Conservation (phyloP, 805 yeast genomes). For the Spathaspora arborariae region DNA sequence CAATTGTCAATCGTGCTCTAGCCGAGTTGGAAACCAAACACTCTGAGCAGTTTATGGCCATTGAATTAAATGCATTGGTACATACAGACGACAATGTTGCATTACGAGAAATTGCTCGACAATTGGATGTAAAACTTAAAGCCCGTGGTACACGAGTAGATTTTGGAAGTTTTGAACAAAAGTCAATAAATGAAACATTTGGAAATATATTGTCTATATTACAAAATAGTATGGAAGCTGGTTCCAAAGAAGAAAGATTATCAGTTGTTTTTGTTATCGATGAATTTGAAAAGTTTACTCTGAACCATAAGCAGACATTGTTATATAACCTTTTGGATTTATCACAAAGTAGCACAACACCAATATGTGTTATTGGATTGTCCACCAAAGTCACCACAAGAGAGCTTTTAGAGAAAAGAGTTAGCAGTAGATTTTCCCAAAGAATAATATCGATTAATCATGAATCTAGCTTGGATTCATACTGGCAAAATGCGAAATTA, state of each 20-base stretch:
- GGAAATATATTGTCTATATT: slow-evolving; percentile 51
- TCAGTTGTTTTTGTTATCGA: slow-evolving; percentile 79
- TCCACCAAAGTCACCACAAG: slow-evolving; percentile 72
- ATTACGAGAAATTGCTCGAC: slow-evolving; percentile 80
- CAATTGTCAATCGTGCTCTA: slow-evolving; percentile 57
- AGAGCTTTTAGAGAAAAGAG: slow-evolving; percentile 87
- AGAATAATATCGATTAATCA: slow-evolving; percentile 60
- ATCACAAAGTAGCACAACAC: slow-evolving; percentile 65
- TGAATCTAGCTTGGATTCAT: slow-evolving; percentile 41
- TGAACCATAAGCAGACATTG: slow-evolving; percentile 71
- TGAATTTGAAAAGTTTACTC: slow-evolving; percentile 77
- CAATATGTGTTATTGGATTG: slow-evolving; percentile 78
- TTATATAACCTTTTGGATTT: slow-evolving; percentile 85
- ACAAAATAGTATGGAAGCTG: slow-evolving; percentile 29
- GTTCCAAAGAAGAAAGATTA: slow-evolving; percentile 22
- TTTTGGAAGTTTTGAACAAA: slow-evolving; percentile 40
- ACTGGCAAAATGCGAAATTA: slow-evolving; percentile 44
- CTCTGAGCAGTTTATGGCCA: slow-evolving; percentile 52
- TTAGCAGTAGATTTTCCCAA: slow-evolving; percentile 84
- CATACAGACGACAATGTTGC: slow-evolving; percentile 78
- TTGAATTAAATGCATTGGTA: slow-evolving; percentile 64
- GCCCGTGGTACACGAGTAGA: slow-evolving; percentile 10
- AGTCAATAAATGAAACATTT: slow-evolving; percentile 59
- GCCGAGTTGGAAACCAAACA: slow-evolving; percentile 36
- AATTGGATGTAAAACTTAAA: slow-evolving; percentile 52